Conservation (phyloP, 2,329 filamentous ascomycete species). For the Colletotrichum sidae region DNA sequence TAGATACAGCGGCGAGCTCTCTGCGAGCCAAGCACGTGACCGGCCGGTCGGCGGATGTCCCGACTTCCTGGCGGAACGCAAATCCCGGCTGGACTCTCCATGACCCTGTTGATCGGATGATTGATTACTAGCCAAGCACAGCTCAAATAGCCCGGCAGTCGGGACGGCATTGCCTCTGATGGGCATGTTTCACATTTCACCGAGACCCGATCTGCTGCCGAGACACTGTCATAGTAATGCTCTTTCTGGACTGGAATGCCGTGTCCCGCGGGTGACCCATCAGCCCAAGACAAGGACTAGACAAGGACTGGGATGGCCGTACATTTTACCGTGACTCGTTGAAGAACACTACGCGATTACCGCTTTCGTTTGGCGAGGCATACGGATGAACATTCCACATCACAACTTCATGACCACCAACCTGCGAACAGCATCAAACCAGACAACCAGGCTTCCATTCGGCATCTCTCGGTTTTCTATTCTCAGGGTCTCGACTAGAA, state of each 20-base stretch:
- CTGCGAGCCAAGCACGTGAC: no score
- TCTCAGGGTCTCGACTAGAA: not conserved
- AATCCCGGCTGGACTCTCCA: no score
- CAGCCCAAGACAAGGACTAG: not conserved
- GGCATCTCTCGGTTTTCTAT: not conserved
- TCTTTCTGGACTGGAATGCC: slow-evolving; percentile 25
- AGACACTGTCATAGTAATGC: slow-evolving; percentile 17
- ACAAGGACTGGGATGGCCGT: slow-evolving; percentile 7
- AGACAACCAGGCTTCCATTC: not conserved
- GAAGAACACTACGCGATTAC: not conserved
- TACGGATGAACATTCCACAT: not conserved
- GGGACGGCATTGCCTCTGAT: not conserved
- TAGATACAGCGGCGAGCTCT: no score
- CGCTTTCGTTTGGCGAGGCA: not conserved
- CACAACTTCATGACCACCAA: not conserved
- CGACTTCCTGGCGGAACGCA: no score
- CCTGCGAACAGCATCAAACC: slow-evolving; percentile 2
- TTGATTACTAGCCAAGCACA: not conserved
- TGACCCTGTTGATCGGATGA: no score
- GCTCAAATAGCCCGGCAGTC: not conserved
- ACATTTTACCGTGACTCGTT: not conserved
- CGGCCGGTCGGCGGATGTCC: no score
- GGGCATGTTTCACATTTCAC: not conserved
- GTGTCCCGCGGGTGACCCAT: slow-evolving; percentile 16
- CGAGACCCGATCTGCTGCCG: slow-evolving; percentile 19